Evolutionary conservation across 2,329 filamentous ascomycete genomes (phyloP).

Genomic region (Epichloe aotearoae): DNA sequence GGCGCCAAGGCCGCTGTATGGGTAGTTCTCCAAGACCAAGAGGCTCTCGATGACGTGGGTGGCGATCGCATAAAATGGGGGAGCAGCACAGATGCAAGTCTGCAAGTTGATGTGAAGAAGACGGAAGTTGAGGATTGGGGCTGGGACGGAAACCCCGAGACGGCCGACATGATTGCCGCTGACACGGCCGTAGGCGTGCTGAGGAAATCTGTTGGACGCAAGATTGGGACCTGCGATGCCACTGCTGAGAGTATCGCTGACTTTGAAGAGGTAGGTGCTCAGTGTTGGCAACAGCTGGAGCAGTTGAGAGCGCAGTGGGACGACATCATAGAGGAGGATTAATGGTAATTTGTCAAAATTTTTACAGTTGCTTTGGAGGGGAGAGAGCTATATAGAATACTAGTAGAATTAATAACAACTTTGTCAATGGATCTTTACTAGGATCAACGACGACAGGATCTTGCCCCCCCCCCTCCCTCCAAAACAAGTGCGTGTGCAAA

Average conservation of each 20-base stretch:
- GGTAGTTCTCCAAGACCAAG: conserved; percentile 57
- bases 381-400: no score
- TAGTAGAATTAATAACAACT: no score
- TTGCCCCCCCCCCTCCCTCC: no score
- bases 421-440: no score
- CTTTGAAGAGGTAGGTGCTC: conserved; percentile 48
- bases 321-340: conserved; percentile 13
- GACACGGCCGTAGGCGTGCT: conserved; percentile 34
- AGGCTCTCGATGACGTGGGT: conserved; percentile 41
- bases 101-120: conserved; percentile 49
- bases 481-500: neutral
- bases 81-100: conserved; percentile 47
- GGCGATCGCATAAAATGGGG: conserved; percentile 69
- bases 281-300: conserved; percentile 62
- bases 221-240: conserved; percentile 40
- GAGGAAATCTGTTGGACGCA: conserved; percentile 43
- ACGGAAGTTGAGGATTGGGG: conserved; percentile 87
- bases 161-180: conserved; percentile 25
- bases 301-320: conserved; percentile 55
- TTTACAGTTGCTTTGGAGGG: neutral
- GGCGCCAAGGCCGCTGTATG: conserved; percentile 67
- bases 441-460: no score
- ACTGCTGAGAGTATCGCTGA: conserved; percentile 46
- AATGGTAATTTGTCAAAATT: neutral
- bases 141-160: conserved; percentile 45